Percentiles rank a stretch among this genome's conserved stretches.
phyloP scores from a whole-genome alignment of 305 asterid genomes.

The Caryopteris hybrid region DNA sequence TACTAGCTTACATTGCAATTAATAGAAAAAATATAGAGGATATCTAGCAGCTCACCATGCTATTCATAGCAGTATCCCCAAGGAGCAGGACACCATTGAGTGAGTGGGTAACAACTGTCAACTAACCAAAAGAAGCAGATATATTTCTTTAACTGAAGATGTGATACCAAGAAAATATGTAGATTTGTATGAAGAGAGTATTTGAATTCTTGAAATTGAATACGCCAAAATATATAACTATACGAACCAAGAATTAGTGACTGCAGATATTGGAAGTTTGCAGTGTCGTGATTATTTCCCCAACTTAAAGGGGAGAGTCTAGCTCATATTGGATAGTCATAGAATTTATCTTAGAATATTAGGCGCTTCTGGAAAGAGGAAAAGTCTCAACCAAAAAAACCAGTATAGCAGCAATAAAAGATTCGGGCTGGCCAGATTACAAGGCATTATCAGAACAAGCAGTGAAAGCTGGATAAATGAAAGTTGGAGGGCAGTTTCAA shows the following conservation, averaged over 20 bases:
- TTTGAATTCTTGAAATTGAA: not conserved
- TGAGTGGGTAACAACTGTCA: constrained; percentile 80
- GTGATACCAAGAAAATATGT: not conserved
- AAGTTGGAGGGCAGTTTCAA: not conserved
- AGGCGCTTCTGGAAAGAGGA: not conserved
- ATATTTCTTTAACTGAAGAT: constrained; percentile 8
- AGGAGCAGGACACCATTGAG: constrained; percentile 66
- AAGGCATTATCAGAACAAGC: not conserved
- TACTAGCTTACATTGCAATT: not conserved
- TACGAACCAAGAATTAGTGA: not conserved
- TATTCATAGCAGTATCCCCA: constrained; percentile 75
- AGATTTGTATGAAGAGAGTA: constrained; percentile 2
- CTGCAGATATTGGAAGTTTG: not conserved
- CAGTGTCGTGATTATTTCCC: not conserved
- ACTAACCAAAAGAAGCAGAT: constrained; percentile 44
- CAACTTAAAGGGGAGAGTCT: not conserved
- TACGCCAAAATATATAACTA: not conserved
- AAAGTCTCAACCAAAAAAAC: not conserved
- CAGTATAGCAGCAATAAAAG: not conserved
- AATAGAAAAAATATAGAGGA: not conserved
- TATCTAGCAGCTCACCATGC: constrained; percentile 56
- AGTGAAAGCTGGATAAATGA: not conserved
- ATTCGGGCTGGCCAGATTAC: not conserved
- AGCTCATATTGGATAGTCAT: not conserved
- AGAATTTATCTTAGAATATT: not conserved